Percentiles rank a stretch among this genome's conserved stretches.
Conservation (phyloP, 345 rosid species). For the Brassica juncea region DNA sequence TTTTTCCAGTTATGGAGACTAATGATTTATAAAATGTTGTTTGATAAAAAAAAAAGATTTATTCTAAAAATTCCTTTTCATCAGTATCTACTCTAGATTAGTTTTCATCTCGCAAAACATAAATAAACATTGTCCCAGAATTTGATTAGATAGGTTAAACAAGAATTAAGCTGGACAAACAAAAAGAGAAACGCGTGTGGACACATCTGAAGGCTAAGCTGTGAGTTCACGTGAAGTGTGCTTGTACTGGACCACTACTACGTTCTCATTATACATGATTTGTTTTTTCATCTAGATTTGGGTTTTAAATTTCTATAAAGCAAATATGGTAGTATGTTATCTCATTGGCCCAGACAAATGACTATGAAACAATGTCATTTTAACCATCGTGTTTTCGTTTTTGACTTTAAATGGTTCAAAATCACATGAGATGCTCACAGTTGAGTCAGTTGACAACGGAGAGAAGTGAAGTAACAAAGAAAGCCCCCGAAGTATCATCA, state of each 20-base stretch:
- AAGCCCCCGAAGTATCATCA: too few species aligned
- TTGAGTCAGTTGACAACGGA: too few species aligned
- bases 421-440: not conserved
- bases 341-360: not conserved
- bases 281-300: not conserved
- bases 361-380: not conserved
- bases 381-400: not conserved
- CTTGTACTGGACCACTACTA: conserved; percentile 49
- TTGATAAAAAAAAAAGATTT: not conserved
- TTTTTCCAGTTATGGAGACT: too few species aligned
- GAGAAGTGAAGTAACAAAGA: too few species aligned
- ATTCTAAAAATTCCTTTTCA: conserved; percentile 2
- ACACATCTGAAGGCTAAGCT: conserved; percentile 39
- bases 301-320: not conserved
- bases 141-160: not conserved
- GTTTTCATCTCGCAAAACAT: not conserved
- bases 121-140: not conserved
- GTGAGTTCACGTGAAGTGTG: conserved; percentile 64
- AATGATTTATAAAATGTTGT: too few species aligned
- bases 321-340: conserved; percentile 4
- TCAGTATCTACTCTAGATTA: not conserved
- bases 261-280: conserved; percentile 43
- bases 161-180: not conserved
- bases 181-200: conserved; percentile 17
- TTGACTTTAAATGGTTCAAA: not conserved